Evolutionary conservation across 1,139 yeast species (phyloP), one percentile per base, ranked within the genome.

Genomic region (Scheffersomyces insectosa): DNA sequence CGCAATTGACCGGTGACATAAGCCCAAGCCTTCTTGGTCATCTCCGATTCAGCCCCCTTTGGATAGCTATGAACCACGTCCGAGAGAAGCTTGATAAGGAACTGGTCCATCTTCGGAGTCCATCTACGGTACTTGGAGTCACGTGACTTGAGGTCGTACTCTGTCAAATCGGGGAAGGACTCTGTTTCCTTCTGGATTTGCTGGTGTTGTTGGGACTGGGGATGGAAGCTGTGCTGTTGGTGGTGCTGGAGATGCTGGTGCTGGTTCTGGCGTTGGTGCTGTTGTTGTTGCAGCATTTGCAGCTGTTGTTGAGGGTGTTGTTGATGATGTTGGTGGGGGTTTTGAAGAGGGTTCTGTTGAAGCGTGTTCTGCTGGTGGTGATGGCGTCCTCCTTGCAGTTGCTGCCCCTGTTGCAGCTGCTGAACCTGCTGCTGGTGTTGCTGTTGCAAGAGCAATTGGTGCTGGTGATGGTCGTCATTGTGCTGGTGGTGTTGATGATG

Each of bases 81-180:
- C 4, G 69, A 60, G 11, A 70, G 53, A 15, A 70, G 50, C 42
- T 62, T 65, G 37, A 70, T 59, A 23, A 70, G 55, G 43, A 48
- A 66, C 44, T 65, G 71, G 46, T 70, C 76, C 75, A 70, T 70
- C 34, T 59, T 59, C 1, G 75, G 72, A 0, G 73, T 60, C 76
- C 76, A 70, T 49, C 76, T 45, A 39, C 67, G 62, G 51, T 70
- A 70, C 45, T 70, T 70, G 7, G 75, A 65, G 39, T 68, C 73
- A 38, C 62, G 60, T 4, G 71, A 64, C 47, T 70, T 70, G 47
- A 68, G 52, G 42, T 69, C 75, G 41, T 56, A 65, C 39, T 58
- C 65, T 27, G 59, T 51, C 27, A 62, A 50, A 12, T 59, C 62
- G 36, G 53, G 42, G 20, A 41, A 36, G 28, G 45, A 49, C 31